Percentiles rank a stretch among this genome's conserved stretches.
phyloP scores from a whole-genome alignment of 176 grass and related monocot species.

The Triticum timopheevii region DNA sequence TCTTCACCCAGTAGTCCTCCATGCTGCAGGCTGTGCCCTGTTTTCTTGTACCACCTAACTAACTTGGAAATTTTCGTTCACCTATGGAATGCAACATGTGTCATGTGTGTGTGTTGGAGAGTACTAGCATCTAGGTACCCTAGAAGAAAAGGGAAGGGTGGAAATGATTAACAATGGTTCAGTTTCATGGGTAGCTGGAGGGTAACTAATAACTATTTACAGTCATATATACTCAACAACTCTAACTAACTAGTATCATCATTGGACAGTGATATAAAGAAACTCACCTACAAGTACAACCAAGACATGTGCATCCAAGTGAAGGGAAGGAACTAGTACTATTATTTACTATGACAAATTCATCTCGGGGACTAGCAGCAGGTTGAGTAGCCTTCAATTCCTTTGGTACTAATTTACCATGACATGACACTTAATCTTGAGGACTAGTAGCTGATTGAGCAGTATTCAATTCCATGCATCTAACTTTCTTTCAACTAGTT shows the following conservation, averaged over 20 bases:
- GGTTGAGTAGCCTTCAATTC: not conserved
- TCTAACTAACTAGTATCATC: constrained; percentile 41
- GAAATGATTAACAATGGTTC: not conserved
- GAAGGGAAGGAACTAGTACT: constrained; percentile 20
- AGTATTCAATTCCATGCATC: constrained; percentile 4
- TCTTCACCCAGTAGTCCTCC: constrained; percentile 28
- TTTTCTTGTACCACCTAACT: constrained; percentile 55
- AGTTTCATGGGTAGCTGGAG: constrained; percentile 16
- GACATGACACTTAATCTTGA: not conserved
- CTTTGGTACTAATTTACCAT: not conserved
- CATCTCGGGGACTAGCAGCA: not conserved
- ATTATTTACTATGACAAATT: not conserved
- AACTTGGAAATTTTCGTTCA: constrained; percentile 33
- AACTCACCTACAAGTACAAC: not conserved
- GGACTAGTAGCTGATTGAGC: not conserved
- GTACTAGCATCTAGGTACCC: constrained; percentile 8
- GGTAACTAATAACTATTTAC: constrained; percentile 38
- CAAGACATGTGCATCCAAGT: constrained; percentile 12
- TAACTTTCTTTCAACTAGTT: constrained; percentile 27
- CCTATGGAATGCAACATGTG: constrained; percentile 28
- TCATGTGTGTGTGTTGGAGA: not conserved
- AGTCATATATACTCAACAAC: constrained; percentile 36
- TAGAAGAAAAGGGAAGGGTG: not conserved
- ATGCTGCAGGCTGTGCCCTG: constrained; percentile 20
- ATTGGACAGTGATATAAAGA: constrained; percentile 38